A percentile compares a stretch with the other conserved stretches of the same genome.
phyloP scores from a whole-genome alignment of 345 rosid species.

The Arabis hirsuta region DNA sequence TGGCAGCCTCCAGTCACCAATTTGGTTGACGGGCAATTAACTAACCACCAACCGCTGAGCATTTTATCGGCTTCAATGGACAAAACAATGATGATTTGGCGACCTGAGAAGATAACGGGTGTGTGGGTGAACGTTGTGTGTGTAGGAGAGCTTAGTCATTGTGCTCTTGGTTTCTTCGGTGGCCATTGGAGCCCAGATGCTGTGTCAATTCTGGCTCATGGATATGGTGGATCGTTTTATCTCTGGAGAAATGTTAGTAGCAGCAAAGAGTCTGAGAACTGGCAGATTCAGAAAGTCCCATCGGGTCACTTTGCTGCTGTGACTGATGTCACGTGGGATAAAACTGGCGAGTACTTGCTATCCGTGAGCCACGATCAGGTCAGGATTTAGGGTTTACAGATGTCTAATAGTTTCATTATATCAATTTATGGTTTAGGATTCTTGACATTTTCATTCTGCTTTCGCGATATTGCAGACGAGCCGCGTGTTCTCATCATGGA shows the following conservation, averaged over 20 bases:
- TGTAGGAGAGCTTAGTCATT: slow-evolving; percentile 95
- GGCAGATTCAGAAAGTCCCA: slow-evolving; percentile 90
- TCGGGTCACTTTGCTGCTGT: slow-evolving; percentile 91
- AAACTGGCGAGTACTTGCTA: slow-evolving; percentile 70
- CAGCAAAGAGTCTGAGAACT: slow-evolving; percentile 55
- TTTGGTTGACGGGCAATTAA: slow-evolving; percentile 41
- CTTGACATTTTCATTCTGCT: slow-evolving; percentile 11
- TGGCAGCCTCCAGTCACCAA: slow-evolving; percentile 76
- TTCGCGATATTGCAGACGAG: slow-evolving; percentile 57
- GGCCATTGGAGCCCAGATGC: slow-evolving; percentile 91
- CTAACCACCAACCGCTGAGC: slow-evolving; percentile 68
- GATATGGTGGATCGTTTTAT: slow-evolving; percentile 93
- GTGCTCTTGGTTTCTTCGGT: slow-evolving; percentile 97
- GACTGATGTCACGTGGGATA: slow-evolving; percentile 83
- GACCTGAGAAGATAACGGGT: slow-evolving; percentile 84
- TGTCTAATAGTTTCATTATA: neutral
- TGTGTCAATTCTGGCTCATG: slow-evolving; percentile 78
- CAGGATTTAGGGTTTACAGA: slow-evolving; percentile 13
- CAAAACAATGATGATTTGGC: slow-evolving; percentile 99
- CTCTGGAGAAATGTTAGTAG: slow-evolving; percentile 78
- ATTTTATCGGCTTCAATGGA: slow-evolving; percentile 95
- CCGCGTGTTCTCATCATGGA: slow-evolving; percentile 85
- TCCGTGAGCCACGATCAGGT: slow-evolving; percentile 98
- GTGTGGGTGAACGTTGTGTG: slow-evolving; percentile 97
- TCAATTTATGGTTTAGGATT: neutral